phyloP scores from a whole-genome alignment of 2,329 filamentous ascomycete species.

The Fusarium metavorans region DNA sequence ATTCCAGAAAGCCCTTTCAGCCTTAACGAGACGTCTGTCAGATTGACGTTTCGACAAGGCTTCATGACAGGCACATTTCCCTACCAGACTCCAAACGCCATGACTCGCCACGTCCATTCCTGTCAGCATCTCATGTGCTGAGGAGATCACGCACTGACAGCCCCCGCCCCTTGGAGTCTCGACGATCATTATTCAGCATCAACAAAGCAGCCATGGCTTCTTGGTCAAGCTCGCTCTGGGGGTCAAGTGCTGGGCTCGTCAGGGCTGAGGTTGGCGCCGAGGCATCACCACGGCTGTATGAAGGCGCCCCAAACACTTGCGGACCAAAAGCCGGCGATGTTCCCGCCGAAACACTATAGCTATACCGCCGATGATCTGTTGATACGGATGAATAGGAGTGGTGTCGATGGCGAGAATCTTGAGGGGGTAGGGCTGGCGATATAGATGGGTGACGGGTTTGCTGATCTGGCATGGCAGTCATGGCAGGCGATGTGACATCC shows the following conservation, averaged over 20 bases:
- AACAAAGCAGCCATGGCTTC: slow-evolving; percentile 88
- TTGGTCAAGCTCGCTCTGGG: slow-evolving; percentile 72
- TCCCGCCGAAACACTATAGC: slow-evolving; percentile 62
- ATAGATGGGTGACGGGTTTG: slow-evolving; percentile 59
- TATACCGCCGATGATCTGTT: slow-evolving; percentile 63
- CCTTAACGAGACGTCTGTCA: background rate
- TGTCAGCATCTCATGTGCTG: slow-evolving; percentile 56
- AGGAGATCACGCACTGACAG: slow-evolving; percentile 68
- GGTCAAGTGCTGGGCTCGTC: slow-evolving; percentile 69
- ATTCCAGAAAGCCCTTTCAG: slow-evolving; percentile 2
- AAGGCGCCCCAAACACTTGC: slow-evolving; percentile 48
- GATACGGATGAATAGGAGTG: slow-evolving; percentile 67
- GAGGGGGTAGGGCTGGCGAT: slow-evolving; percentile 64
- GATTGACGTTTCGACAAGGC: slow-evolving; percentile 14
- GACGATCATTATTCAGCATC: slow-evolving; percentile 86
- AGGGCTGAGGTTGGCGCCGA: slow-evolving; percentile 64
- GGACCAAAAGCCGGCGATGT: slow-evolving; percentile 71
- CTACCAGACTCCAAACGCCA: slow-evolving; percentile 15
- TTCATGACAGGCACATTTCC: background rate
- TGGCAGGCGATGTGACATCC: slow-evolving; percentile 61
- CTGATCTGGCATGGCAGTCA: slow-evolving; percentile 49
- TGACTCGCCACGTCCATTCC: slow-evolving; percentile 1
- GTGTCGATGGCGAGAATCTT: slow-evolving; percentile 59
- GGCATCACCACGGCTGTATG: slow-evolving; percentile 55
- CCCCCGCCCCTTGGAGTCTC: slow-evolving; percentile 62